phyloP scores from a whole-genome alignment of 73 alveolate species.

The Paramecium biaurelia region DNA sequence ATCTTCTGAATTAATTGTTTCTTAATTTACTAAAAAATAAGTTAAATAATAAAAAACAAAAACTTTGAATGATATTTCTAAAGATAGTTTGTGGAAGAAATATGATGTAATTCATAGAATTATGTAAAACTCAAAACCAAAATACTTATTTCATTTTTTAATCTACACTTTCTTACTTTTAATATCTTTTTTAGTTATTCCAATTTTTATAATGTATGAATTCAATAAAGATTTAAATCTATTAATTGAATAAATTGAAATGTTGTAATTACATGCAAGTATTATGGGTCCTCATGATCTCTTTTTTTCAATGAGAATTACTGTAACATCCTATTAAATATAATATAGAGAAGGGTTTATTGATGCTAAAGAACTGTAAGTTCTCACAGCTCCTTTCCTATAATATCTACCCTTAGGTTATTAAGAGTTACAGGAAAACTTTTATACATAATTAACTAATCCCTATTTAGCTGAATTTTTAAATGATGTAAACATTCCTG shows the following conservation, averaged over 20 bases:
- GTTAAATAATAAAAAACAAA: neutral
- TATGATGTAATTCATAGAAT: neutral
- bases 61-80: neutral
- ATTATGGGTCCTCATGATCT: constrained; percentile 48
- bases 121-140: neutral
- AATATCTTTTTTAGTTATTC: neutral
- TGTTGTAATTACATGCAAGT: neutral
- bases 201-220: neutral
- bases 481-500: neutral
- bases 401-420: neutral
- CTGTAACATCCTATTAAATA: neutral
- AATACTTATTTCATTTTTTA: neutral
- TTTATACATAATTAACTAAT: neutral
- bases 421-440: neutral
- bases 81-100: neutral
- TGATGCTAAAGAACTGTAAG: neutral
- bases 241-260: constrained; percentile 1
- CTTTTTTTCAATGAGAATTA: constrained; percentile 4
- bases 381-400: neutral
- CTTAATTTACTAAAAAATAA: neutral
- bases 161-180: neutral
- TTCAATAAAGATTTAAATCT: neutral
- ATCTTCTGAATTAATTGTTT: neutral
- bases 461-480: neutral
- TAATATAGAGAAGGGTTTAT: neutral